Evolutionary conservation across 2,329 filamentous ascomycete species (phyloP).

Genomic region (Knufia petricola): DNA sequence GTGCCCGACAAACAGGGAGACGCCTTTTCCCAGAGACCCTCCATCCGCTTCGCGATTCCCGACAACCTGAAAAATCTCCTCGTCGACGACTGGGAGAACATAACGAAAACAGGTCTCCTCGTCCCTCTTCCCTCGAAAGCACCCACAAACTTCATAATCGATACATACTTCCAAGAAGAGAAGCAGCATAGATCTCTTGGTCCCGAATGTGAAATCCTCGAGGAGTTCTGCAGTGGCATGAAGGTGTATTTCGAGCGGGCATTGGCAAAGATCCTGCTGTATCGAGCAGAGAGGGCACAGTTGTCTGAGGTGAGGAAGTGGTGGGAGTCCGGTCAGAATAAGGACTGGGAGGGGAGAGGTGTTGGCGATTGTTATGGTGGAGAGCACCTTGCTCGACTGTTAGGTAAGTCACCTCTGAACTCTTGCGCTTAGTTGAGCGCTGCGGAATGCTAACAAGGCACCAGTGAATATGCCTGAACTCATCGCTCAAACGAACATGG

Average conservation of each 20-base stretch:
- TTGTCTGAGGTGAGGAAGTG: slow-evolving; percentile 53
- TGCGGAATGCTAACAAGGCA: not conserved
- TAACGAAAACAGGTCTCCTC: slow-evolving; percentile 88
- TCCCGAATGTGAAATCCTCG: slow-evolving; percentile 71
- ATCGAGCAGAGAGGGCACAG: slow-evolving; percentile 86
- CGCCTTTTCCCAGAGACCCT: slow-evolving; percentile 69
- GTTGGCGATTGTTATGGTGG: slow-evolving; percentile 80
- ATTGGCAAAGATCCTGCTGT: slow-evolving; percentile 79
- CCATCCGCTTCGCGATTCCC: slow-evolving; percentile 75
- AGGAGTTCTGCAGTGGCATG: slow-evolving; percentile 77
- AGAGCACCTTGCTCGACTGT: slow-evolving; percentile 79
- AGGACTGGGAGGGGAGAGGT: slow-evolving; percentile 55
- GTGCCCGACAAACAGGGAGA: slow-evolving; percentile 59
- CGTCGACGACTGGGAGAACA: slow-evolving; percentile 97
- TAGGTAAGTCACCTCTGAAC: slow-evolving; percentile 66
- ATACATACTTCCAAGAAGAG: slow-evolving; percentile 68
- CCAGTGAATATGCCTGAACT: slow-evolving; percentile 84
- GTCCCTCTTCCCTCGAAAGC: slow-evolving; percentile 71
- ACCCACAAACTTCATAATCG: slow-evolving; percentile 66
- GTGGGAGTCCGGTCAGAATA: slow-evolving; percentile 54
- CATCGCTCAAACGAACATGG: slow-evolving; percentile 96
- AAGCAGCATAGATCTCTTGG: slow-evolving; percentile 54
- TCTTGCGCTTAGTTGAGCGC: not conserved
- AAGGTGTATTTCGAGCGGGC: slow-evolving; percentile 91
- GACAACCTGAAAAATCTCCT: slow-evolving; percentile 85